A percentile compares a stretch with the other conserved stretches of the same genome.
These are phyloP conservation scores for Phylloporus sp. DNA, from an alignment of 768 basidiomycete species.

Conservation along the genomic window DNA sequence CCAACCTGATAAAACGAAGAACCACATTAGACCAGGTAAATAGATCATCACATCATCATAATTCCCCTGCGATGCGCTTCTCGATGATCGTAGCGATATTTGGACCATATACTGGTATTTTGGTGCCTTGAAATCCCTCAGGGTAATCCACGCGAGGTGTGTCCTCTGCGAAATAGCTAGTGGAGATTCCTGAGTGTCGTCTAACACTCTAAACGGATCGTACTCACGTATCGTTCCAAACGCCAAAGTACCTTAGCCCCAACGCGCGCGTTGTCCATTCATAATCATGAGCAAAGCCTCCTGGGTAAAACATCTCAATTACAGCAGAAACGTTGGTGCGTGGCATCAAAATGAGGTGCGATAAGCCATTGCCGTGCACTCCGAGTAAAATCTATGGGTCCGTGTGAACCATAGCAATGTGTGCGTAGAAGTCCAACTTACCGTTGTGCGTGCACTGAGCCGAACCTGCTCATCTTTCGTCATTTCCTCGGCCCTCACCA, in stretches of 20 bases:
- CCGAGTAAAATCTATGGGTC: conserved; percentile 56
- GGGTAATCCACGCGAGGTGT: conserved; percentile 61
- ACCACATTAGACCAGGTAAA: neutral
- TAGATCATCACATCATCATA: neutral
- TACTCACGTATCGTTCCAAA: conserved; percentile 77
- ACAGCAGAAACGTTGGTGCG: conserved; percentile 70
- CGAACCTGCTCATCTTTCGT: conserved; percentile 72
- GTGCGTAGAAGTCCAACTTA: conserved; percentile 30
- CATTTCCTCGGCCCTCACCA: conserved; percentile 59
- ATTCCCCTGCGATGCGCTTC: conserved; percentile 46
- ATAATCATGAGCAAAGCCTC: conserved; percentile 81
- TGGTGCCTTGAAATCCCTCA: conserved; percentile 76
- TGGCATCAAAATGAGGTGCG: conserved; percentile 83
- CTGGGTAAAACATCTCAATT: conserved; percentile 80
- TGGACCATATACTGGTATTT: conserved; percentile 69
- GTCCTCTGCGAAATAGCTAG: conserved; percentile 23
- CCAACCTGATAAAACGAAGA: neutral
- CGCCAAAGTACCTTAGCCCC: conserved; percentile 68
- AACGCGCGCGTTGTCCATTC: conserved; percentile 75
- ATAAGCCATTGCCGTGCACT: conserved; percentile 77
- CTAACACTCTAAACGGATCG: neutral
- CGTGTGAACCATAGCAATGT: neutral
- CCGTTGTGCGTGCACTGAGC: conserved; percentile 63
- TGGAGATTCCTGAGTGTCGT: neutral
- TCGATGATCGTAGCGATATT: conserved; percentile 66